These are phyloP conservation scores for Botrytis hyacinthi DNA, from an alignment of 2,329 filamentous ascomycete genomes.

Conservation along the genomic window DNA sequence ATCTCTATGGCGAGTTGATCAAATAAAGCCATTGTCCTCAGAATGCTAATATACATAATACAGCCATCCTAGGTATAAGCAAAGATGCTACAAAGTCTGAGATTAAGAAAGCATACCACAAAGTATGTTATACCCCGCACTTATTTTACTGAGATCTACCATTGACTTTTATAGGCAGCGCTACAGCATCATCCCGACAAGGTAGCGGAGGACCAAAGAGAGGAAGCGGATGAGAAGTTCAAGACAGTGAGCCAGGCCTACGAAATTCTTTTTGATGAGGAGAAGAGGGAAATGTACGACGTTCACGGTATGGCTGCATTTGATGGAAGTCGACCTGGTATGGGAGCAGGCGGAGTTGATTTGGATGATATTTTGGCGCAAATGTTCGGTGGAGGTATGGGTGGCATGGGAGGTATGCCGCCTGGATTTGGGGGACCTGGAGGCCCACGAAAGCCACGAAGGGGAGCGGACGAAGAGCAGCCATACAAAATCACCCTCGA, in stretches of 20 bases:
- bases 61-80: conserved; percentile 77
- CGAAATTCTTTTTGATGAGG: conserved; percentile 94
- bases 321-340: conserved; percentile 66
- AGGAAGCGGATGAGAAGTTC: conserved; percentile 86
- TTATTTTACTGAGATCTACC: conserved; percentile 20
- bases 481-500: conserved; percentile 88
- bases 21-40: conserved; percentile 3
- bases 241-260: conserved; percentile 92
- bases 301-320: conserved; percentile 95
- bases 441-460: conserved; percentile 60
- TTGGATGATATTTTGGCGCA: conserved; percentile 90
- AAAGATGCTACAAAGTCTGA: conserved; percentile 71
- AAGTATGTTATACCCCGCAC: conserved; percentile 52
- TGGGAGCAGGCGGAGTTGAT: conserved; percentile 67
- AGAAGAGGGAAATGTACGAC: conserved; percentile 90
- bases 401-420: conserved; percentile 44
- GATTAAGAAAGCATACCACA: conserved; percentile 95
- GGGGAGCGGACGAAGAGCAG: conserved; percentile 81
- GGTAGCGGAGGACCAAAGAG: conserved; percentile 80
- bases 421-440: conserved; percentile 32
- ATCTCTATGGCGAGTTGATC: conserved; percentile 57
- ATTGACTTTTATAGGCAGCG: conserved; percentile 60
- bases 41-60: conserved; percentile 33
- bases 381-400: conserved; percentile 66
- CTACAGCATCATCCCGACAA: conserved; percentile 93